A percentile compares a stretch with the other conserved stretches of the same genome.
phyloP scores from a whole-genome alignment of 192 early-diverging fungal genomes.

The Coemansia sp. region DNA sequence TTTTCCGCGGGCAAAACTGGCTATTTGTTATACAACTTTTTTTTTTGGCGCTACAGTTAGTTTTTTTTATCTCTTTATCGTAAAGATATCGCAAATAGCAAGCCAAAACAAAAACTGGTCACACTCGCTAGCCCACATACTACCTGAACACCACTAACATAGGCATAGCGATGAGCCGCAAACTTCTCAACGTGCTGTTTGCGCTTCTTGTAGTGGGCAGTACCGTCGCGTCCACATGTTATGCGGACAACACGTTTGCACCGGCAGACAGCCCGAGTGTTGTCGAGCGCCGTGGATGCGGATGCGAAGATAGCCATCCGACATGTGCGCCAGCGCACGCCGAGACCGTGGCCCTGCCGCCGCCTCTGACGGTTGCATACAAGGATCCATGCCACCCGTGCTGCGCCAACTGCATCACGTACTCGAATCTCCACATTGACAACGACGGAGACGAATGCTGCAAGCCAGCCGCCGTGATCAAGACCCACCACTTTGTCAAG shows the following conservation, averaged over 20 bases:
- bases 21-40: background rate
- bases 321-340: constrained; percentile 17
- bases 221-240: constrained; percentile 13
- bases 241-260: constrained; percentile 10
- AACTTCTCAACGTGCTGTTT: constrained; percentile 23
- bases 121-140: background rate
- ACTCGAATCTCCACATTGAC: constrained; percentile 49
- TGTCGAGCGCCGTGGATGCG: constrained; percentile 11
- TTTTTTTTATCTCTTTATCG: background rate
- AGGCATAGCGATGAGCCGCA: constrained; percentile 29
- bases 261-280: constrained; percentile 26
- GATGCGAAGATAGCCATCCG: constrained; percentile 7
- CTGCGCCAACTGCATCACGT: constrained; percentile 52
- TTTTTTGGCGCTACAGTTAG: background rate
- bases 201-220: constrained; percentile 18
- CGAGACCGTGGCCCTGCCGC: constrained; percentile 37
- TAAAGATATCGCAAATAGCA: background rate
- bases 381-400: constrained; percentile 52
- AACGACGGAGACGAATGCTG: constrained; percentile 51
- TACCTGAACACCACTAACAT: background rate
- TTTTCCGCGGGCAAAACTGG: background rate
- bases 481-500: constrained; percentile 54
- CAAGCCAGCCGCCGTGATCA: constrained; percentile 54
- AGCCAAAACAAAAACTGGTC: background rate
- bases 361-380: constrained; percentile 50